These are phyloP conservation scores for Thielaviopsis euricoi DNA, from an alignment of 2,329 filamentous ascomycete genomes.

Conservation along the genomic window DNA sequence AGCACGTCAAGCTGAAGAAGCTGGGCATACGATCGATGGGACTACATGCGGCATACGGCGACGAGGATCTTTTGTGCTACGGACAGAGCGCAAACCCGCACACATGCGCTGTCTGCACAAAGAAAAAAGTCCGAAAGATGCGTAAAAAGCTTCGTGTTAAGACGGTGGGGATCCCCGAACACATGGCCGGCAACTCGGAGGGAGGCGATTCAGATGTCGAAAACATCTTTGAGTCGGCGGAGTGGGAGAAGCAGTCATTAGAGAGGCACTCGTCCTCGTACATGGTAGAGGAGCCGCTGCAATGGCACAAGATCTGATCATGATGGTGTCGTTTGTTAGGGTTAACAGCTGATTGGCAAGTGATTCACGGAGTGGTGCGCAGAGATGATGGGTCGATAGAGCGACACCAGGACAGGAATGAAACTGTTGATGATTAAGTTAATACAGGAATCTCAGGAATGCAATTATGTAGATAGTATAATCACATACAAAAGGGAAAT, in stretches of 20 bases:
- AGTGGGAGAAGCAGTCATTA: neutral
- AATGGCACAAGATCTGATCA: neutral
- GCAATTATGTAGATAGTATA: no score
- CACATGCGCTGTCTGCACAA: slow-evolving; percentile 3
- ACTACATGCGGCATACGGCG: neutral
- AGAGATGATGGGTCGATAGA: no score
- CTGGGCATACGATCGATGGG: neutral
- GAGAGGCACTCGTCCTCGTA: neutral
- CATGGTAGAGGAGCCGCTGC: neutral
- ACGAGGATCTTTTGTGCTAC: slow-evolving; percentile 2
- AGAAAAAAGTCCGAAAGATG: slow-evolving; percentile 4
- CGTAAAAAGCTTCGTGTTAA: slow-evolving; percentile 6
- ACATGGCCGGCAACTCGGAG: slow-evolving; percentile 4
- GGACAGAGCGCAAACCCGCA: neutral
- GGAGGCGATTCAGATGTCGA: no score
- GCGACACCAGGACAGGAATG: neutral
- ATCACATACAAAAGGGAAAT: no score
- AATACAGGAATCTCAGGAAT: no score
- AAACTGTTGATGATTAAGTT: no score
- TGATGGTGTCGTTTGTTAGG: neutral
- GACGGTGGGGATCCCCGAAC: slow-evolving; percentile 2
- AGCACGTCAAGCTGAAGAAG: slow-evolving; percentile 6
- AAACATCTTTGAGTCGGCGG: no score
- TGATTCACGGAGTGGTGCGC: no score
- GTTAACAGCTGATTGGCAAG: neutral